These are phyloP conservation scores for Collybia sp. DNA, from an alignment of 768 basidiomycete species.

Conservation along the genomic window DNA sequence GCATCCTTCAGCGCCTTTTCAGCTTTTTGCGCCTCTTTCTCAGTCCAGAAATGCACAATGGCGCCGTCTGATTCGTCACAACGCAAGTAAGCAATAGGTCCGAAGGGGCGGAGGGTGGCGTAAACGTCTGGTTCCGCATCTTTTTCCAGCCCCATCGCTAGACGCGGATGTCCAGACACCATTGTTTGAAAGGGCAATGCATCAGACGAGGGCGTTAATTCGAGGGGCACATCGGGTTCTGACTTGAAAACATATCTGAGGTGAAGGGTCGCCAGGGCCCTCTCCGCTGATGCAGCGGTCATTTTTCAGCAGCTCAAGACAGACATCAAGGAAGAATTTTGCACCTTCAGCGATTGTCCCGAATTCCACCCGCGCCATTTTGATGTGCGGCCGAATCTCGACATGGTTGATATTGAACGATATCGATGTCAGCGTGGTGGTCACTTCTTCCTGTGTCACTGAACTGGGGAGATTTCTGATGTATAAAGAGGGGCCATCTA, in stretches of 20 bases:
- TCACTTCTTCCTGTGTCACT: too few species aligned
- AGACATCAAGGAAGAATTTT: too few species aligned
- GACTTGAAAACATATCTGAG: constrained; percentile 3
- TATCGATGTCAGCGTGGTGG: too few species aligned
- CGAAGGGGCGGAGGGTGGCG: constrained; percentile 7
- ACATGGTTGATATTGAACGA: too few species aligned
- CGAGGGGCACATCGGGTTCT: constrained; percentile 3
- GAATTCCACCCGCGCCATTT: too few species aligned
- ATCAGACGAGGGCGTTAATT: background rate
- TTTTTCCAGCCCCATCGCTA: constrained; percentile 3
- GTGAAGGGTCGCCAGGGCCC: constrained; percentile 9
- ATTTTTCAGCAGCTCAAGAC: too few species aligned
- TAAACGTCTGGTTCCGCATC: constrained; percentile 7
- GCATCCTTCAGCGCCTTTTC: constrained; percentile 1
- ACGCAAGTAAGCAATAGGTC: constrained; percentile 6
- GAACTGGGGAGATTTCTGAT: too few species aligned
- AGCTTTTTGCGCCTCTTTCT: constrained; percentile 7
- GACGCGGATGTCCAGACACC: constrained; percentile 3
- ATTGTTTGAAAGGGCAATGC: background rate
- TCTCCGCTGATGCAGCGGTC: constrained; percentile 9
- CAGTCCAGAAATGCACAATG: constrained; percentile 13
- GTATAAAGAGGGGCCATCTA: too few species aligned
- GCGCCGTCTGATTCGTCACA: constrained; percentile 7
- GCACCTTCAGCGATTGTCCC: too few species aligned
- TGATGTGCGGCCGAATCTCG: too few species aligned